These are phyloP conservation scores for Chlamydomonas applanata DNA, from an alignment of 139 green algal species.

Conservation along the genomic window DNA sequence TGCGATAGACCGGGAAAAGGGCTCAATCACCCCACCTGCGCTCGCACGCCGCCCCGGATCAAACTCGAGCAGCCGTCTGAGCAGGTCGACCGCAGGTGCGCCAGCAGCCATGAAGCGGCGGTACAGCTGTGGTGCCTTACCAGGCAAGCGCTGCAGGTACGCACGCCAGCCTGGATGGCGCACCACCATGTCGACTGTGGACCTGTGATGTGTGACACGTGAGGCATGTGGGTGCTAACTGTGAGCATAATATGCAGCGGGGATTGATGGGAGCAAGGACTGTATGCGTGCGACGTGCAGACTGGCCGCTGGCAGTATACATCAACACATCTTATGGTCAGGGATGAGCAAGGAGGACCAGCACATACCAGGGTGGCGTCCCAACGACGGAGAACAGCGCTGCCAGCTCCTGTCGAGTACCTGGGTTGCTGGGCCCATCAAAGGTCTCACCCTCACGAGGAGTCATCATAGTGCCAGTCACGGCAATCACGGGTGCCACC, in stretches of 20 bases:
- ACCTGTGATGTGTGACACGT: not conserved
- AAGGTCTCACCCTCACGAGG: slow-evolving; percentile 46
- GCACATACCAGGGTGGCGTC: slow-evolving; percentile 64
- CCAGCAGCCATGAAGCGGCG: slow-evolving; percentile 64
- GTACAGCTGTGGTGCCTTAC: slow-evolving; percentile 43
- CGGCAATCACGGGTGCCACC: slow-evolving; percentile 78
- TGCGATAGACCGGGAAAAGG: no score
- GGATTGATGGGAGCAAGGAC: no score
- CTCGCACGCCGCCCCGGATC: slow-evolving; percentile 63
- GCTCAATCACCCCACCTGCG: not conserved
- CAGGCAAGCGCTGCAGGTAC: slow-evolving; percentile 68
- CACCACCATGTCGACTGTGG: slow-evolving; percentile 67
- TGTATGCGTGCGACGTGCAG: no score
- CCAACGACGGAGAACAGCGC: slow-evolving; percentile 89
- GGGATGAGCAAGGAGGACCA: no score
- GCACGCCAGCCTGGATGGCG: slow-evolving; percentile 59
- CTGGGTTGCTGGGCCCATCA: slow-evolving; percentile 25
- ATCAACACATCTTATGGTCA: no score
- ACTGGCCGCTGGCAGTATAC: no score
- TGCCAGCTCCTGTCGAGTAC: slow-evolving; percentile 64
- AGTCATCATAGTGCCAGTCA: slow-evolving; percentile 65
- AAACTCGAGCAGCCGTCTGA: slow-evolving; percentile 82
- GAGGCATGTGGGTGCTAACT: no score
- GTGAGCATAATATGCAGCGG: no score
- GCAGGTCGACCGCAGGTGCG: slow-evolving; percentile 79